Conservation (phyloP, 257 asterid genomes). For the Forsythia suspensa region DNA sequence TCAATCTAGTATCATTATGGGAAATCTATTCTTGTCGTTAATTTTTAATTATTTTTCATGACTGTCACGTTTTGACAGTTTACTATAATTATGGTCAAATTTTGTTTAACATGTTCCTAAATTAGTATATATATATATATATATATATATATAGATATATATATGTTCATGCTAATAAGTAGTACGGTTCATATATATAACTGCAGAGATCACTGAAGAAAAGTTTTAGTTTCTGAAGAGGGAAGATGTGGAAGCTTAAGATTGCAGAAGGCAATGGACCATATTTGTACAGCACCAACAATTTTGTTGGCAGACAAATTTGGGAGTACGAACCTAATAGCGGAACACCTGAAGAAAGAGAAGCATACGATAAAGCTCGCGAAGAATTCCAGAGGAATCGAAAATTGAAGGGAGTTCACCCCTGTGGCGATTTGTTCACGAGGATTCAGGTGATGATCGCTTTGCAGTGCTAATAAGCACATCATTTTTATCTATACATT, state of each 20-base stretch:
- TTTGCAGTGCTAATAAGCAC: too few species aligned
- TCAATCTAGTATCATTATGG: too few species aligned
- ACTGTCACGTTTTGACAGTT: too few species aligned
- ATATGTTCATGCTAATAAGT: background rate
- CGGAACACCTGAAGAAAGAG: slow-evolving; percentile 45
- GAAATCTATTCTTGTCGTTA: background rate
- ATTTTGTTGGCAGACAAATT: slow-evolving; percentile 50
- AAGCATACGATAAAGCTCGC: slow-evolving; percentile 42
- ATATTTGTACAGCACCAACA: slow-evolving; percentile 55
- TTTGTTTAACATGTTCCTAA: too few species aligned
- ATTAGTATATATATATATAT: too few species aligned
- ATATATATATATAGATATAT: too few species aligned
- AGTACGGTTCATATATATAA: background rate
- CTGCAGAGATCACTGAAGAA: background rate
- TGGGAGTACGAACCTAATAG: slow-evolving; percentile 56
- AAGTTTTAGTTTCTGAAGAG: background rate
- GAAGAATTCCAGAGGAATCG: slow-evolving; percentile 31
- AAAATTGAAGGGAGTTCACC: slow-evolving; percentile 40
- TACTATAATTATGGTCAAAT: too few species aligned
- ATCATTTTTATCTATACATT: too few species aligned
- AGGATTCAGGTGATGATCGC: slow-evolving; percentile 41
- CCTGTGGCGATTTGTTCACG: slow-evolving; percentile 54
- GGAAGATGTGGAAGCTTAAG: slow-evolving; percentile 59
- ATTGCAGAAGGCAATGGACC: slow-evolving; percentile 56
- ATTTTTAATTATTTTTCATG: too few species aligned